A percentile compares a stretch with the other conserved stretches of the same genome.
These are phyloP conservation scores for Phytophthora melonis DNA, from an alignment of 352 stramenopile species.

Conservation along the genomic window DNA sequence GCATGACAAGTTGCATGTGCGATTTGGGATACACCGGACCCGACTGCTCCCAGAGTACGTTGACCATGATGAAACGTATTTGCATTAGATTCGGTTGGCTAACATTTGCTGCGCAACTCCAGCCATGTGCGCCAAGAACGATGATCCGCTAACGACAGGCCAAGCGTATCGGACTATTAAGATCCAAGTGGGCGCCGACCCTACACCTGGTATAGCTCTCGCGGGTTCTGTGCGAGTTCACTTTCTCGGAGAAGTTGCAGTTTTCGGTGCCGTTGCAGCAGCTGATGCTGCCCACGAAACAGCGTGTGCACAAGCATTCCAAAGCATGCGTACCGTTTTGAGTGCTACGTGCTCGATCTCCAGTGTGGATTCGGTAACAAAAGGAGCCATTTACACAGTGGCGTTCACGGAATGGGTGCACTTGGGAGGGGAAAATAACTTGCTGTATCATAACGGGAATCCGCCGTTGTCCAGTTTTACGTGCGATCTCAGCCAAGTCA, in stretches of 20 bases:
- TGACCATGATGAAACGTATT: neutral
- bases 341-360: conserved; percentile 49
- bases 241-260: conserved; percentile 62
- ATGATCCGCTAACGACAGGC: conserved; percentile 82
- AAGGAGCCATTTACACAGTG: conserved; percentile 73
- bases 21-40: conserved; percentile 85
- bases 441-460: conserved; percentile 83
- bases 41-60: conserved; percentile 84
- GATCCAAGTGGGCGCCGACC: conserved; percentile 53
- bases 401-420: conserved; percentile 70
- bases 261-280: conserved; percentile 46
- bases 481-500: conserved; percentile 74
- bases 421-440: conserved; percentile 82
- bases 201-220: conserved; percentile 29
- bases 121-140: conserved; percentile 90
- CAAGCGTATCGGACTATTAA: conserved; percentile 72
- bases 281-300: conserved; percentile 41
- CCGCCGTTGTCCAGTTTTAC: conserved; percentile 76
- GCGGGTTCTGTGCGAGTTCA: conserved; percentile 46
- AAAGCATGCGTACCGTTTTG: conserved; percentile 50
- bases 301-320: conserved; percentile 57
- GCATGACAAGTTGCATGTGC: conserved; percentile 81
- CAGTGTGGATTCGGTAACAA: conserved; percentile 41
- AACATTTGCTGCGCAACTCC: neutral
- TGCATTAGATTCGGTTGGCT: neutral